These are phyloP conservation scores for Firmiana major DNA, from an alignment of 345 rosid genomes.

Conservation along the genomic window DNA sequence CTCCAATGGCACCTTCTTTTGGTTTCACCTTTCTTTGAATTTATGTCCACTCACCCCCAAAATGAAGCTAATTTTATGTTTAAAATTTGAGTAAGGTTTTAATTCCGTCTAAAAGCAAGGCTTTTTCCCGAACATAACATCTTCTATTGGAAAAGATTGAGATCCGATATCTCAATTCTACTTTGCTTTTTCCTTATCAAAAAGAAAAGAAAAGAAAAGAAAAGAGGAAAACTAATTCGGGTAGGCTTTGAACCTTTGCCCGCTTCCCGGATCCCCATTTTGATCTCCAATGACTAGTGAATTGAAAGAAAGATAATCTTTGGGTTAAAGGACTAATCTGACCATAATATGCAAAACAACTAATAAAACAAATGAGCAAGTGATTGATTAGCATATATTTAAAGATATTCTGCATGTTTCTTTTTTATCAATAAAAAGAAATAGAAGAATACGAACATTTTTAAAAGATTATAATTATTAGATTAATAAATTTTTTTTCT, in stretches of 20 bases:
- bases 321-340: constrained; percentile 14
- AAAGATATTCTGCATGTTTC: constrained; percentile 19
- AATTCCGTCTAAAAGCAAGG: constrained; percentile 10
- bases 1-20: constrained; percentile 6
- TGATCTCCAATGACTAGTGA: constrained; percentile 7
- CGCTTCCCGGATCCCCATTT: constrained; percentile 1
- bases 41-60: neutral
- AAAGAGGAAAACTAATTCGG: neutral
- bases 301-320: constrained; percentile 9
- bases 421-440: neutral
- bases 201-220: neutral
- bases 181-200: constrained; percentile 11
- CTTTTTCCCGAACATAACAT: neutral
- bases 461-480: too few relatives aligned
- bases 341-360: neutral
- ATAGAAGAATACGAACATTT: too few relatives aligned
- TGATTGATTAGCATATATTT: constrained; percentile 23
- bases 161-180: constrained; percentile 17
- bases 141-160: constrained; percentile 9
- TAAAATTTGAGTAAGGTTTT: neutral
- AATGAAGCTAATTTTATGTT: constrained; percentile 12
- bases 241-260: constrained; percentile 15
- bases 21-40: neutral
- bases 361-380: constrained; percentile 14
- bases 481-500: too few relatives aligned